Evolutionary conservation across 202 grass and related monocot genomes (phyloP).

Genomic region (Dendrocalamus latiflorus): DNA sequence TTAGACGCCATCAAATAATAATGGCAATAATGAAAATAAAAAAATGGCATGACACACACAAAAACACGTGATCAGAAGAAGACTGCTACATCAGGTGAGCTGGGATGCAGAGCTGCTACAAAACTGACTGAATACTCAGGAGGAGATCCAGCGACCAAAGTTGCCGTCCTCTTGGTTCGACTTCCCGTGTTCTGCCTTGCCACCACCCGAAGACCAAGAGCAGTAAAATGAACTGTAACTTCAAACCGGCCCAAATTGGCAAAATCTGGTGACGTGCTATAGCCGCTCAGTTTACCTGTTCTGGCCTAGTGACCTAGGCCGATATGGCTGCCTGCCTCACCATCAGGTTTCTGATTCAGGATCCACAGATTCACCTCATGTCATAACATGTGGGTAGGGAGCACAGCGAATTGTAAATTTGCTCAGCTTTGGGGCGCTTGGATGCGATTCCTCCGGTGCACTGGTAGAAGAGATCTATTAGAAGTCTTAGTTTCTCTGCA

Average conservation of each 20-base stretch:
- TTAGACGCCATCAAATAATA: constrained; percentile 6
- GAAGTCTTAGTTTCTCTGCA: constrained; percentile 66
- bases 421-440: constrained; percentile 59
- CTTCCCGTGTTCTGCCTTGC: neutral
- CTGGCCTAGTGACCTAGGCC: neutral
- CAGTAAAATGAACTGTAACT: neutral
- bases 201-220: neutral
- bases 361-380: constrained; percentile 32
- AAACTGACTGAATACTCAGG: neutral
- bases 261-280: neutral
- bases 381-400: constrained; percentile 48
- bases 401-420: constrained; percentile 63
- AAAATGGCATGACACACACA: constrained; percentile 14
- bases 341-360: neutral
- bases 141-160: neutral
- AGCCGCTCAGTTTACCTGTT: neutral
- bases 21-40: neutral
- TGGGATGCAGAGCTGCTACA: neutral
- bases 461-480: constrained; percentile 83
- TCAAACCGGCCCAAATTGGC: neutral
- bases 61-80: constrained; percentile 12
- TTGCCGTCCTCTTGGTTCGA: constrained; percentile 10
- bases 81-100: constrained; percentile 6
- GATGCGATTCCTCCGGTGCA: constrained; percentile 66
- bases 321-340: neutral